These are phyloP conservation scores for Pichia heedii DNA, from an alignment of 805 yeast species.

Conservation along the genomic window DNA sequence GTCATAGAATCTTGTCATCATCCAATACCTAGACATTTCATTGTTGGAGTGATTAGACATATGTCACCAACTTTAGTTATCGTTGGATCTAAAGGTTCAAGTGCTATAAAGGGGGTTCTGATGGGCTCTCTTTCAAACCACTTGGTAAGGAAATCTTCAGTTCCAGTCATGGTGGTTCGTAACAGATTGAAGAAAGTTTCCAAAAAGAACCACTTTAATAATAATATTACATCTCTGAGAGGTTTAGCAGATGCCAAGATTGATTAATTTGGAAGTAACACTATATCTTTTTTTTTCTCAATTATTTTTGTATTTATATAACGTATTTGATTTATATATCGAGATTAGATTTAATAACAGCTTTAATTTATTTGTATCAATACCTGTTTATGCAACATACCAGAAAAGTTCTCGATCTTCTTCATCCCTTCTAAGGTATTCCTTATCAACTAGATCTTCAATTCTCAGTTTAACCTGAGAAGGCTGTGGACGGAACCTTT, in stretches of 20 bases:
- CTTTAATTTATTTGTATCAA: too few species aligned
- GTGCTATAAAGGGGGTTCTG: slow-evolving; percentile 64
- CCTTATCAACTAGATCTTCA: slow-evolving; percentile 70
- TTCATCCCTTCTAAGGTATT: slow-evolving; percentile 66
- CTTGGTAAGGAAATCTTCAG: slow-evolving; percentile 59
- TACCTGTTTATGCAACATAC: slow-evolving; percentile 51
- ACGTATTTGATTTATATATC: neutral
- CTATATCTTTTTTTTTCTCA: too few species aligned
- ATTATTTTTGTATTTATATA: too few species aligned
- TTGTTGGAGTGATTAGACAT: slow-evolving; percentile 61
- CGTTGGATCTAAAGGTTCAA: slow-evolving; percentile 67
- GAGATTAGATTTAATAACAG: too few species aligned
- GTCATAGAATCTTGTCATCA: slow-evolving; percentile 69
- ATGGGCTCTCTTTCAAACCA: slow-evolving; percentile 68
- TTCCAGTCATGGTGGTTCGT: slow-evolving; percentile 76
- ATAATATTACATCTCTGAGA: slow-evolving; percentile 44
- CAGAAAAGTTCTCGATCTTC: slow-evolving; percentile 51
- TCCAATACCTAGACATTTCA: slow-evolving; percentile 64
- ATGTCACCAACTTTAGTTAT: slow-evolving; percentile 65
- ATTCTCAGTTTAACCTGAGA: slow-evolving; percentile 60
- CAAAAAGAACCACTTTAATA: slow-evolving; percentile 44
- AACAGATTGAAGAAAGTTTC: slow-evolving; percentile 62
- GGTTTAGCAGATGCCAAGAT: slow-evolving; percentile 33
- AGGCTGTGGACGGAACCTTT: slow-evolving; percentile 63
- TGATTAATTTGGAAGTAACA: too few species aligned